A percentile compares a stretch with the other conserved stretches of the same genome.
Conservation (phyloP, 495 filamentous ascomycete genomes). For the Hypoxylon fragiforme region DNA sequence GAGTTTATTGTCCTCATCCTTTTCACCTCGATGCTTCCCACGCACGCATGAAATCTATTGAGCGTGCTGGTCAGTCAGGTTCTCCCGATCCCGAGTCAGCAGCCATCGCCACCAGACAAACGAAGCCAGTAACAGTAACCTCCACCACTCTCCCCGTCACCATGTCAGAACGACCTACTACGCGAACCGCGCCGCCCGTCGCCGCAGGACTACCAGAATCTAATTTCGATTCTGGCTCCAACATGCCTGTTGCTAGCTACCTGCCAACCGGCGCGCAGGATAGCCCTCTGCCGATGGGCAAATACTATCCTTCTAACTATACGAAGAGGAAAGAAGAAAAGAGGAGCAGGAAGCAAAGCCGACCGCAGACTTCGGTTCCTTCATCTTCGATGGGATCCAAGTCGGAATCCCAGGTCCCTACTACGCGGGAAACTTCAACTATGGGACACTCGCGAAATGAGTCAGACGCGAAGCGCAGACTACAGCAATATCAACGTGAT, state of each 20-base stretch:
- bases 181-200: slow-evolving; percentile 17
- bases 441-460: slow-evolving; percentile 39
- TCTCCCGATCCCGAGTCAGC: slow-evolving; percentile 3
- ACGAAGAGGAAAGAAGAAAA: slow-evolving; percentile 42
- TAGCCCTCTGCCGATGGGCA: slow-evolving; percentile 51
- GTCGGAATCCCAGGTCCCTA: slow-evolving; percentile 41
- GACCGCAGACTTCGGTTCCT: slow-evolving; percentile 24
- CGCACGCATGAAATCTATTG: slow-evolving; percentile 40
- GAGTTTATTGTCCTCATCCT: slow-evolving; percentile 45
- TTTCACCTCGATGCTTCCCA: slow-evolving; percentile 44
- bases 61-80: slow-evolving; percentile 34
- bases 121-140: slow-evolving; percentile 8
- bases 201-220: slow-evolving; percentile 3
- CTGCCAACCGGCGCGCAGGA: slow-evolving; percentile 44
- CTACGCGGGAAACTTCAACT: slow-evolving; percentile 17
- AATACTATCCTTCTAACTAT: slow-evolving; percentile 60
- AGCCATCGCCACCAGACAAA: neutral
- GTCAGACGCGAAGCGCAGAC: slow-evolving; percentile 51
- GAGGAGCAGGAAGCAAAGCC: slow-evolving; percentile 14
- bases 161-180: slow-evolving; percentile 23
- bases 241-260: slow-evolving; percentile 48
- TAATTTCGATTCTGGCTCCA: slow-evolving; percentile 19
- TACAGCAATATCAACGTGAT: slow-evolving; percentile 64
- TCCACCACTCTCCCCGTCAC: slow-evolving; percentile 17
- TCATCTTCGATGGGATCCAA: slow-evolving; percentile 15